These are phyloP conservation scores for Paracamarosporium sp. DNA, from an alignment of 2,329 filamentous ascomycete species.

Conservation along the genomic window DNA sequence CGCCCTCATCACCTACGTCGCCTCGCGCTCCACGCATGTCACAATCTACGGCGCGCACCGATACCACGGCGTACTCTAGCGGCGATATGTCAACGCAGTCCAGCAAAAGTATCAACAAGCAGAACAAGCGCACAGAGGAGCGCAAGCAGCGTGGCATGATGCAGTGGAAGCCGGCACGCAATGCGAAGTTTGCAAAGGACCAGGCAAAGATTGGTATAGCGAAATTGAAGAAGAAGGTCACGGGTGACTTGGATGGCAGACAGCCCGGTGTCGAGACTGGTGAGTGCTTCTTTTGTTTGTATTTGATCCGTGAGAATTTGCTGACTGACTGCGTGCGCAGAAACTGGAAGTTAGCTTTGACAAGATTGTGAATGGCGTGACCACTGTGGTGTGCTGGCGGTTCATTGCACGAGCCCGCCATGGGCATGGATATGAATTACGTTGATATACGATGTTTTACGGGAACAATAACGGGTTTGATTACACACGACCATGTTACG, in stretches of 20 bases:
- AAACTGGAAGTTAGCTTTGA: conserved; percentile 29
- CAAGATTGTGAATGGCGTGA: neutral
- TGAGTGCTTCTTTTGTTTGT: conserved; percentile 29
- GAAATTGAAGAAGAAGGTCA: conserved; percentile 78
- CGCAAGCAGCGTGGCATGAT: conserved; percentile 88
- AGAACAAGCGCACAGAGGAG: conserved; percentile 75
- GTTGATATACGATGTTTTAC: neutral
- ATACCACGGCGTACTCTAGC: conserved; percentile 12
- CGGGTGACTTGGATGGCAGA: conserved; percentile 73
- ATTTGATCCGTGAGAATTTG: conserved; percentile 17
- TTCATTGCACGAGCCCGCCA: neutral
- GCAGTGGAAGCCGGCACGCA: conserved; percentile 93
- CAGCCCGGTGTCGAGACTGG: conserved; percentile 86
- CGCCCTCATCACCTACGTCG: conserved; percentile 19
- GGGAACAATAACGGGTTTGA: neutral
- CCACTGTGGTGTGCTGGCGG: neutral
- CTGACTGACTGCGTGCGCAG: conserved; percentile 22
- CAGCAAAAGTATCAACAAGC: conserved; percentile 67
- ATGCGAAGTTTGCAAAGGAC: conserved; percentile 84
- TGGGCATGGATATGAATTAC: neutral
- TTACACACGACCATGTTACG: neutral
- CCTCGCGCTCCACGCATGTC: conserved; percentile 26
- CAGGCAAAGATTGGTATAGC: conserved; percentile 80
- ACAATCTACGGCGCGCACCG: conserved; percentile 35
- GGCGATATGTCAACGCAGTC: conserved; percentile 25